These are phyloP conservation scores for Mimosa bimucronata DNA, from an alignment of 306 rosid species.

Conservation along the genomic window DNA sequence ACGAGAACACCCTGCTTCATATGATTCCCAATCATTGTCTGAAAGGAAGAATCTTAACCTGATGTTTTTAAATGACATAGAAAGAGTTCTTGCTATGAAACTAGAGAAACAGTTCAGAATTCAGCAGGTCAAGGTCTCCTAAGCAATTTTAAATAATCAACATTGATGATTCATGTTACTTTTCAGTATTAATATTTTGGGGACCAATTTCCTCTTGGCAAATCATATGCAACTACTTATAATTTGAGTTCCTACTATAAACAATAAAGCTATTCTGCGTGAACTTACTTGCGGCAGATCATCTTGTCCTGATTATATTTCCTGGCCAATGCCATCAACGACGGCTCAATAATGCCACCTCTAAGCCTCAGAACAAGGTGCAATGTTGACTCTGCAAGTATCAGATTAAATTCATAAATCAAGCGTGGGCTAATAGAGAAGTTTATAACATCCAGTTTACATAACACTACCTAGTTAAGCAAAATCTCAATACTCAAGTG, in stretches of 20 bases:
- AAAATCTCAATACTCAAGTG: background rate
- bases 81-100: background rate
- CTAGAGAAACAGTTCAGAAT: background rate
- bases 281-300: conserved; percentile 95
- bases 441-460: background rate
- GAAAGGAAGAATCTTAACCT: background rate
- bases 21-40: background rate
- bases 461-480: background rate
- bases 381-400: conserved; percentile 77
- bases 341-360: conserved; percentile 98
- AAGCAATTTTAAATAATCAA: background rate
- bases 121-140: background rate
- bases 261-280: background rate
- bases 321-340: conserved; percentile 97
- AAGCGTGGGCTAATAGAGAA: background rate
- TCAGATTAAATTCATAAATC: conserved; percentile 9
- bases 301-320: conserved; percentile 93
- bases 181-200: background rate
- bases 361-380: conserved; percentile 99
- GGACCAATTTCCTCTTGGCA: background rate
- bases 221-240: background rate
- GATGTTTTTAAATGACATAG: background rate
- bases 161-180: background rate
- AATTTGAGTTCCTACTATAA: background rate
- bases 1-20: background rate